Evolutionary conservation across 805 yeast genomes (phyloP), one percentile per base, ranked within the genome.

Genomic region (Monosporozyma unispora): DNA sequence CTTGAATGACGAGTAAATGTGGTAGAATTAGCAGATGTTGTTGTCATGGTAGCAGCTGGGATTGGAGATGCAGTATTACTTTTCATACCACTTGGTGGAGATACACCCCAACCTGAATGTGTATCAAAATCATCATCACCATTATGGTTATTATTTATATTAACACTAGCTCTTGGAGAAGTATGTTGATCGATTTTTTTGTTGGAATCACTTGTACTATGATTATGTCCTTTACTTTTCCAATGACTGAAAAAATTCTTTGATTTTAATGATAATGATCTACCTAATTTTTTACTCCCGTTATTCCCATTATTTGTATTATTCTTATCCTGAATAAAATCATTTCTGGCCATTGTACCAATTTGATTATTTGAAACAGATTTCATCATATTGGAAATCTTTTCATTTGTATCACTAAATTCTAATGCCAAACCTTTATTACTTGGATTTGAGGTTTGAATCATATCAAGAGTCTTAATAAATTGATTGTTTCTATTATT

Each of bases 21-120:
- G 7, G 16, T 11, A 7, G 41, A 38, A 18, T 12, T 39, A 16
- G 4, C 22, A 9, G 28, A 39, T 35, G 3, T 39, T 22, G 28
- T 18, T 21, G 42, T 35, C n/a, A 16, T 39, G 22, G 39, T 12
- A 12, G 35, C 14, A 31, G 16, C n/a, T 12, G 16, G 35, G 16
- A 12, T 31, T 31, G 35, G 35, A 14, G 35, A 31, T 12, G 35
- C 16, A 31, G 12, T 29, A 29, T 8, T 12, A 29, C 33, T 29
- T 10, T 29, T 31, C 11, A 31, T 12, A 31, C 35, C 35, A 31
- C n/a, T 31, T 31, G 39, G 39, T 35, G 39, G 39, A 18, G 39
- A 35, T 3, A 63, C 67, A 33, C 69, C 69, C 69, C 69, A 64
- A 14, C 69, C 69, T 3, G 69, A 61, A 53, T 63, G 66, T 0